phyloP scores from a whole-genome alignment of 768 basidiomycete genomes.

The Postia placenta region DNA sequence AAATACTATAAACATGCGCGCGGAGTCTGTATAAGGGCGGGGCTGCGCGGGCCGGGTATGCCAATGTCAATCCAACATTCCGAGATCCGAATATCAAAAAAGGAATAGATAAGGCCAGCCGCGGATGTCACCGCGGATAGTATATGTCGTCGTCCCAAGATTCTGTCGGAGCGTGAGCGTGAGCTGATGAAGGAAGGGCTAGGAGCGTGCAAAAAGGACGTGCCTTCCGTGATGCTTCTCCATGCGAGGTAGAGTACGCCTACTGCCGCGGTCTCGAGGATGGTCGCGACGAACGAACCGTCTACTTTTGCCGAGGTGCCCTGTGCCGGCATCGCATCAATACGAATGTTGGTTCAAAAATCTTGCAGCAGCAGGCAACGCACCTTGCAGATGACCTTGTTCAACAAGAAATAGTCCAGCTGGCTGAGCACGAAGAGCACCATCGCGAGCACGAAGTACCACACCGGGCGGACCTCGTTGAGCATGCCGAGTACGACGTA shows the following conservation, averaged over 20 bases:
- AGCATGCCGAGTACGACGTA: conserved; percentile 75
- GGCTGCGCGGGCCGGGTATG: no score
- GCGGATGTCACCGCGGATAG: conserved; percentile 29
- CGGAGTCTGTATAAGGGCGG: no score
- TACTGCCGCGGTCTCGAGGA: conserved; percentile 75
- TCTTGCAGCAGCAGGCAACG: conserved; percentile 13
- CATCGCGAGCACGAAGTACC: conserved; percentile 71
- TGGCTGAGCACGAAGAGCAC: conserved; percentile 75
- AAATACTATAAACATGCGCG: no score
- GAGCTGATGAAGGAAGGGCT: no score
- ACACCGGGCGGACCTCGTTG: conserved; percentile 73
- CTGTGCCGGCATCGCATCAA: conserved; percentile 23
- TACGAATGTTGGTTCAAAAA: not conserved
- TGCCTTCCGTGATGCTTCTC: conserved; percentile 87
- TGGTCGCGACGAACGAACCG: conserved; percentile 80
- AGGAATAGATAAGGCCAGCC: no score
- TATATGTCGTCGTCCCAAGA: conserved; percentile 45
- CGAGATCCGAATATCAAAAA: no score
- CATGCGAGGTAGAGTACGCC: conserved; percentile 70
- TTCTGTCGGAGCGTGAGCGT: conserved; percentile 18
- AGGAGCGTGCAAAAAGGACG: not conserved
- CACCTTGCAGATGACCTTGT: conserved; percentile 66
- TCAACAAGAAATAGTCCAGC: conserved; percentile 78
- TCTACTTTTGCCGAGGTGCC: conserved; percentile 68
- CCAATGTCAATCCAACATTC: no score